phyloP scores from a whole-genome alignment of 208 protist genomes.

The Leishmania lainsoni region DNA sequence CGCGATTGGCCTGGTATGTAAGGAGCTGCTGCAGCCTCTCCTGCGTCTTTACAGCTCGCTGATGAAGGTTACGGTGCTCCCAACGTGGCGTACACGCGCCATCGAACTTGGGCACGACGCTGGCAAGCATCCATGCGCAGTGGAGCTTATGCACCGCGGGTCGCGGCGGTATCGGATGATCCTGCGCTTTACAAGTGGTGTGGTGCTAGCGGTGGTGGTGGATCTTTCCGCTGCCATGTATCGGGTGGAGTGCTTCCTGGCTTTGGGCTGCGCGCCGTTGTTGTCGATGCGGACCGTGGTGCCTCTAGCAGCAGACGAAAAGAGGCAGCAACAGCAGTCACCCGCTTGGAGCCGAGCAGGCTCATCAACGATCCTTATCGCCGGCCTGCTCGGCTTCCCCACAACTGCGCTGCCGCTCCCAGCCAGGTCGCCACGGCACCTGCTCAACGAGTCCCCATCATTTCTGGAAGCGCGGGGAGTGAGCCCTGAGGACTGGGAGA shows the following conservation, averaged over 20 bases:
- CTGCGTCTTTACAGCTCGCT: conserved; percentile 57
- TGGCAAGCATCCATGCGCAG: conserved; percentile 47
- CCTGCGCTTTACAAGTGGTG: conserved; percentile 51
- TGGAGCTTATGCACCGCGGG: conserved; percentile 41
- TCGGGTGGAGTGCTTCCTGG: conserved; percentile 72
- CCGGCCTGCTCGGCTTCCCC: conserved; percentile 41
- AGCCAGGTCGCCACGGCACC: neutral
- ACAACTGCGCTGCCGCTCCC: conserved; percentile 6
- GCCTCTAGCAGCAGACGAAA: conserved; percentile 19
- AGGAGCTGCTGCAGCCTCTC: conserved; percentile 56
- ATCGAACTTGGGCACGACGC: conserved; percentile 61
- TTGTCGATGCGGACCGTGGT: conserved; percentile 42
- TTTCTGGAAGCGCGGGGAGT: conserved; percentile 12
- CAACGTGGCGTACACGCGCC: conserved; percentile 53
- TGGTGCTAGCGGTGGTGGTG: conserved; percentile 71
- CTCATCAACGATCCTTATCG: conserved; percentile 36
- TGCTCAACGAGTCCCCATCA: conserved; percentile 4
- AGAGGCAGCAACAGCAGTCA: neutral
- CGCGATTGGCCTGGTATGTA: conserved; percentile 38
- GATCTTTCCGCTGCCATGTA: conserved; percentile 50
- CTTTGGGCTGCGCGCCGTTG: conserved; percentile 50
- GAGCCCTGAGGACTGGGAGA: neutral
- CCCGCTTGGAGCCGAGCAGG: neutral
- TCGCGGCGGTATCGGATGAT: conserved; percentile 73
- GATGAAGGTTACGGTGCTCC: conserved; percentile 46